Conservation (phyloP, 208 protist species). For the Leishmania braziliensis region DNA sequence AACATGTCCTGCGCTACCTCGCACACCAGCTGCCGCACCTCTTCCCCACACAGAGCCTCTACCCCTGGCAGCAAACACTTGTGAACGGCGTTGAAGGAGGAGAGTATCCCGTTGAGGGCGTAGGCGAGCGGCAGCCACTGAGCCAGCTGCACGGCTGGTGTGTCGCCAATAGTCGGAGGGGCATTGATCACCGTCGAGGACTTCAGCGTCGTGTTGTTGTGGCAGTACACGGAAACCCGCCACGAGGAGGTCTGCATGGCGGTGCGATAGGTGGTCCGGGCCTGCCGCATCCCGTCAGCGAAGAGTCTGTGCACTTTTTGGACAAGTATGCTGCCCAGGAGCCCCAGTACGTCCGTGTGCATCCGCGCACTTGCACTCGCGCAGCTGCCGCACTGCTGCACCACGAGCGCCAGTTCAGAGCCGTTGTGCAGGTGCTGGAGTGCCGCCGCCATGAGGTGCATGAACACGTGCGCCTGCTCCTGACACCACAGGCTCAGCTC, state of each 20-base stretch:
- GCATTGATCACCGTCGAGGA: slow-evolving; percentile 10
- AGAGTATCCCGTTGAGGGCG: slow-evolving; percentile 77
- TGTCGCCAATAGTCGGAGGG: slow-evolving; percentile 10
- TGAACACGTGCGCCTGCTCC: slow-evolving; percentile 48
- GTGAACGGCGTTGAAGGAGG: slow-evolving; percentile 76
- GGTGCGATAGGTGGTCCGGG: slow-evolving; percentile 55
- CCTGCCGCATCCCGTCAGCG: slow-evolving; percentile 55
- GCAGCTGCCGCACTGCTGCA: slow-evolving; percentile 69
- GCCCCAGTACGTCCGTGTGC: slow-evolving; percentile 57
- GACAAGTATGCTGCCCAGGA: slow-evolving; percentile 46
- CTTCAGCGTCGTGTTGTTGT: slow-evolving; percentile 18
- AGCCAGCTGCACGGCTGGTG: slow-evolving; percentile 45
- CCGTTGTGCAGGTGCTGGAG: slow-evolving; percentile 66
- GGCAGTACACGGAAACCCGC: slow-evolving; percentile 30
- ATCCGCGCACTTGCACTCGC: slow-evolving; percentile 38
- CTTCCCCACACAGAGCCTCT: slow-evolving; percentile 44
- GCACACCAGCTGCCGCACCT: slow-evolving; percentile 49
- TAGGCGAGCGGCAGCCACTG: slow-evolving; percentile 83
- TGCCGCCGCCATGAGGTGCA: slow-evolving; percentile 41
- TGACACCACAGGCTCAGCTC: slow-evolving; percentile 51
- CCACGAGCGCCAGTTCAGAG: slow-evolving; percentile 72
- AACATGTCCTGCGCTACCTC: slow-evolving; percentile 63
- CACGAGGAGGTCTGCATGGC: slow-evolving; percentile 71
- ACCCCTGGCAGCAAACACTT: slow-evolving; percentile 70
- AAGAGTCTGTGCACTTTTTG: slow-evolving; percentile 64